Conservation (phyloP, 225 moss, liverwort and hornwort genomes). For the Pseudoscleropodium purum region DNA sequence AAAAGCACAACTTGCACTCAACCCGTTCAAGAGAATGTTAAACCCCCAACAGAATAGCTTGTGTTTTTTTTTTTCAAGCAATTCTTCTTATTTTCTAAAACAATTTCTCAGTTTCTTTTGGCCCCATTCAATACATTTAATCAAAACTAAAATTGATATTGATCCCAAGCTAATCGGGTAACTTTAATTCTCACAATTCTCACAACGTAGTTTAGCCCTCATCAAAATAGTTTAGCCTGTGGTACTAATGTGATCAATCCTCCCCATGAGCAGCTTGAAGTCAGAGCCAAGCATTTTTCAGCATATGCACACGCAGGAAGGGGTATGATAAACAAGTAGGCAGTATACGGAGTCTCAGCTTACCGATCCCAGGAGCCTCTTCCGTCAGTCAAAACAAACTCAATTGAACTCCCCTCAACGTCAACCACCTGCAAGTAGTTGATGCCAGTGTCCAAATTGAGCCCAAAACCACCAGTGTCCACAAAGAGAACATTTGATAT, state of each 20-base stretch:
- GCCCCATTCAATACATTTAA: no score
- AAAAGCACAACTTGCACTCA: not conserved
- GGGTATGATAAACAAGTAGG: not conserved
- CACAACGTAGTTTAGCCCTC: no score
- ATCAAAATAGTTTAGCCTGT: not conserved
- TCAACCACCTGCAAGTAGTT: conserved; percentile 27
- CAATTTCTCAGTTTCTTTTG: no score
- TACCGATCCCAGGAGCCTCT: conserved; percentile 63
- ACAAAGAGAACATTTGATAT: not conserved
- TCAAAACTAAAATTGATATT: not conserved
- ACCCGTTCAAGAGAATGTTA: not conserved
- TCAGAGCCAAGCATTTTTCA: not conserved
- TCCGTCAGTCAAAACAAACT: conserved; percentile 61
- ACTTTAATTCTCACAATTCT: not conserved
- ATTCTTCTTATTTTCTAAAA: not conserved
- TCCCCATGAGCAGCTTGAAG: not conserved
- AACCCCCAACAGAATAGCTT: not conserved
- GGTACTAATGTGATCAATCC: not conserved
- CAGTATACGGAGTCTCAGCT: not conserved
- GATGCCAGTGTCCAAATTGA: not conserved
- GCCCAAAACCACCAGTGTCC: not conserved
- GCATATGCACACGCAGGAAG: not conserved
- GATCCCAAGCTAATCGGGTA: not conserved
- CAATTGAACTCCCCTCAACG: conserved; percentile 41
- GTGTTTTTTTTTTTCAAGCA: no score